Conservation (phyloP, 192 early-diverging fungal species). For the Podila epicladia region DNA sequence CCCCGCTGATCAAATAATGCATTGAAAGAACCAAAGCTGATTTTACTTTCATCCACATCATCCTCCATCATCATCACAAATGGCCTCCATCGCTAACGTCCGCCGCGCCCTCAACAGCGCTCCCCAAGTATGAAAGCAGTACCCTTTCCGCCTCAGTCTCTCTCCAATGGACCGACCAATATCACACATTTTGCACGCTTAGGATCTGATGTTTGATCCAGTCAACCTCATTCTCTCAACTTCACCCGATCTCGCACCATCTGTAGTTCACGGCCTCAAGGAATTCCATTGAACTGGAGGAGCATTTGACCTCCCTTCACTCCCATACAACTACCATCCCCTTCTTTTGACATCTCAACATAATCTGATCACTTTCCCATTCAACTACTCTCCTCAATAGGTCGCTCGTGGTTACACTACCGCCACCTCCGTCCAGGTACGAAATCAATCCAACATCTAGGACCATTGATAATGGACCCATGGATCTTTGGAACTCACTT, state of each 20-base stretch:
- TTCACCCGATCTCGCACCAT: too few relatives aligned
- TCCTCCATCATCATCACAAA: neutral
- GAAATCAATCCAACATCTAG: neutral
- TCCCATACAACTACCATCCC: neutral
- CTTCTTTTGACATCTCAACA: neutral
- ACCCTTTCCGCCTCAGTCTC: neutral
- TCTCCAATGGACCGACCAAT: too few relatives aligned
- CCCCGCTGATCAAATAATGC: too few relatives aligned
- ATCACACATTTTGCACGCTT: too few relatives aligned
- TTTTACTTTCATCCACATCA: conserved; percentile 2
- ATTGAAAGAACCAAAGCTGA: too few relatives aligned
- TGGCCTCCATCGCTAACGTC: conserved; percentile 3
- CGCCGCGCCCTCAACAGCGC: conserved; percentile 5
- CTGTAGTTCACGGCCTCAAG: too few relatives aligned
- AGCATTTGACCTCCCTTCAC: too few relatives aligned
- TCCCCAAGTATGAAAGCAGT: neutral
- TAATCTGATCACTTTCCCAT: neutral
- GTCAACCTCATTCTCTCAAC: too few relatives aligned
- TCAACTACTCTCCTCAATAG: conserved; percentile 9
- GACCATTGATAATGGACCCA: neutral
- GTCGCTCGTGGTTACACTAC: conserved; percentile 46
- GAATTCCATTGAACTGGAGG: too few relatives aligned
- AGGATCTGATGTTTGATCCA: too few relatives aligned
- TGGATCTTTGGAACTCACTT: too few relatives aligned
- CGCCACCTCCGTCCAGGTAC: conserved; percentile 32